Percentiles rank a stretch among this genome's conserved stretches.
Evolutionary conservation across 805 yeast genomes (phyloP).

Genomic region (Wickerhamiella spandovensis): DNA sequence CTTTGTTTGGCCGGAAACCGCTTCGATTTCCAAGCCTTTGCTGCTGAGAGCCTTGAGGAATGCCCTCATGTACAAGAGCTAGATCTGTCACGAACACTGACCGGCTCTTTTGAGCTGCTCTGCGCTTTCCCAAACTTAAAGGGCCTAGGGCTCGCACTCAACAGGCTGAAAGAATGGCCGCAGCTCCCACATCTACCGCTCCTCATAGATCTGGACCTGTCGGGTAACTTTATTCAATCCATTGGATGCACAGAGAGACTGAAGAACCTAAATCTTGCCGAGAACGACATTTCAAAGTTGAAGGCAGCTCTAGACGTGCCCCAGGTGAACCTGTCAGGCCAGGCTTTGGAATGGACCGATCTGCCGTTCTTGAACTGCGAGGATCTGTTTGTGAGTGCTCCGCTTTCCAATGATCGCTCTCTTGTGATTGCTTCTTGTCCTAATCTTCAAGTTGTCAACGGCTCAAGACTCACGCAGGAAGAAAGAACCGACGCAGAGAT

Average conservation of each 20-base stretch:
- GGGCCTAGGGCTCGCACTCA: conserved; percentile 19
- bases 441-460: conserved; percentile 37
- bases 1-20: conserved; percentile 37
- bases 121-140: conserved; percentile 8
- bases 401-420: conserved; percentile 18
- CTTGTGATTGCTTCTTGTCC: conserved; percentile 36
- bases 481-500: conserved; percentile 56
- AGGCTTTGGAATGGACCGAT: conserved; percentile 29
- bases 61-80: conserved; percentile 18
- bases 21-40: conserved; percentile 15
- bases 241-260: background rate
- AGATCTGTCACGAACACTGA: conserved; percentile 27
- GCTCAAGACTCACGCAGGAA: conserved; percentile 33
- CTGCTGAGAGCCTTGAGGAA: background rate
- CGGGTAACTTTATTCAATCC: conserved; percentile 27
- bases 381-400: conserved; percentile 32
- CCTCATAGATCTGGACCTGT: conserved; percentile 24
- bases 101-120: background rate
- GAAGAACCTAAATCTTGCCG: conserved; percentile 18
- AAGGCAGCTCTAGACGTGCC: background rate
- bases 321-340: conserved; percentile 1
- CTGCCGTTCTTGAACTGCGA: conserved; percentile 31
- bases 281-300: conserved; percentile 20
- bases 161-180: conserved; percentile 28
- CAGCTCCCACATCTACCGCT: background rate